Evolutionary conservation across 1,284 basidiomycete genomes (phyloP).

Genomic region (Marasmius tenuissimus): DNA sequence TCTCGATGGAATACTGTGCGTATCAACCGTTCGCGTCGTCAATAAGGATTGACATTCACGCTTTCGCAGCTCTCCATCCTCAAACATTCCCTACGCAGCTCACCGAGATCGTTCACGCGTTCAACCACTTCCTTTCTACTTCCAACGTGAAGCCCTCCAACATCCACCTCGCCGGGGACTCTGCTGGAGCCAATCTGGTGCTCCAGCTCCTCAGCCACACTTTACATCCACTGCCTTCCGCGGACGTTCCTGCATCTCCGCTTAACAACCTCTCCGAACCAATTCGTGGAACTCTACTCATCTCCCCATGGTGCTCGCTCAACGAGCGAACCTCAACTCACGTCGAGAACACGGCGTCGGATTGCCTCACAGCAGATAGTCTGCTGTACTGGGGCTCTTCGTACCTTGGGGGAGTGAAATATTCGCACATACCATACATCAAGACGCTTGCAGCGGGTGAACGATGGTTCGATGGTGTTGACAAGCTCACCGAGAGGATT

Average conservation of each 20-base stretch:
- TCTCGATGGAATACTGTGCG: constrained; percentile 17
- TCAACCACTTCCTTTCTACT: constrained; percentile 34
- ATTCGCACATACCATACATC: constrained; percentile 1
- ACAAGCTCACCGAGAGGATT: constrained; percentile 4
- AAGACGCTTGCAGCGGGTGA: neutral
- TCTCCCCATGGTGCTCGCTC: constrained; percentile 14
- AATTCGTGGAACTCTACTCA: constrained; percentile 22
- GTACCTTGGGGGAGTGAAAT: constrained; percentile 13
- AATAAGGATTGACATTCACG: neutral
- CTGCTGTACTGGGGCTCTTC: neutral
- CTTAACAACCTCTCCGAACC: constrained; percentile 12
- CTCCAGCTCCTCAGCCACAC: constrained; percentile 42
- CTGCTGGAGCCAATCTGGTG: constrained; percentile 42
- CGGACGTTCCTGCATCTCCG: constrained; percentile 4
- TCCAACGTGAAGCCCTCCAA: constrained; percentile 37
- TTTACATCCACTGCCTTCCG: constrained; percentile 19
- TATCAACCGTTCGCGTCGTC: neutral
- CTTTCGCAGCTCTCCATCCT: constrained; percentile 19
- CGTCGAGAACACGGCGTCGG: neutral
- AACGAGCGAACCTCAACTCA: neutral
- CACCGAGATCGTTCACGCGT: constrained; percentile 29
- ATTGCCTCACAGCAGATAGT: neutral
- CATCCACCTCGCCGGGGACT: constrained; percentile 56
- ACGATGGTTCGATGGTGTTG: constrained; percentile 9
- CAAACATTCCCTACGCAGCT: constrained; percentile 36